These are phyloP conservation scores for Agaricus bisporus DNA, from an alignment of 768 basidiomycete species.

Conservation along the genomic window DNA sequence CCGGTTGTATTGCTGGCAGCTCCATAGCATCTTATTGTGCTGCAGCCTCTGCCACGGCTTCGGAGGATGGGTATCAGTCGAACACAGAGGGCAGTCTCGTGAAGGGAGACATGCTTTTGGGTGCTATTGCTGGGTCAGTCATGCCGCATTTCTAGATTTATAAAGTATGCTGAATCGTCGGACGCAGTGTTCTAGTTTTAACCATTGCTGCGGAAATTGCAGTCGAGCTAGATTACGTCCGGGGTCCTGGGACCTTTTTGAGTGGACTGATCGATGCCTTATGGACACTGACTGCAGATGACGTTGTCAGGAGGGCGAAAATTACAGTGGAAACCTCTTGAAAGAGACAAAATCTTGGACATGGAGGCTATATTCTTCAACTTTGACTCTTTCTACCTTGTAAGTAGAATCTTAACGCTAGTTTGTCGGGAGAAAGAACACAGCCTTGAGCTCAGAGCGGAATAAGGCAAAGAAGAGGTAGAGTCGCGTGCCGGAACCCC, in stretches of 20 bases:
- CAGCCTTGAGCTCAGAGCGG: too few relatives aligned
- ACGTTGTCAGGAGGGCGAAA: constrained; percentile 25
- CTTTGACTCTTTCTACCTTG: too few relatives aligned
- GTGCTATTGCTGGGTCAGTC: constrained; percentile 69
- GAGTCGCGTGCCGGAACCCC: too few relatives aligned
- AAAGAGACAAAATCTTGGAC: neutral
- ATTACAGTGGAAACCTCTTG: constrained; percentile 16
- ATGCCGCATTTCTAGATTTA: neutral
- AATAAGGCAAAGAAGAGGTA: too few relatives aligned
- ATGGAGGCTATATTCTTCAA: too few relatives aligned
- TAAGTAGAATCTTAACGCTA: too few relatives aligned
- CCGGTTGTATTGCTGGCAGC: constrained; percentile 81
- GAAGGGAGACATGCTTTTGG: constrained; percentile 73
- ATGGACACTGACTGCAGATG: constrained; percentile 28
- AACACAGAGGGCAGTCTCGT: constrained; percentile 41
- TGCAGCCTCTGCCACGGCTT: constrained; percentile 31
- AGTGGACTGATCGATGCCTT: constrained; percentile 58
- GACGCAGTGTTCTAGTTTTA: constrained; percentile 45
- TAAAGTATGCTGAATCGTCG: neutral
- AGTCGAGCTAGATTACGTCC: constrained; percentile 38
- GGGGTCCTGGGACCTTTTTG: constrained; percentile 62
- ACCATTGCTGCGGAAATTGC: constrained; percentile 62
- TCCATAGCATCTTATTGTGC: constrained; percentile 78
- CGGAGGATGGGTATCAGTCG: constrained; percentile 25
- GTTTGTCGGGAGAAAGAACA: neutral